Evolutionary conservation across 2,329 filamentous ascomycete species (phyloP).

Genomic region (Aspergillus calidoustus): DNA sequence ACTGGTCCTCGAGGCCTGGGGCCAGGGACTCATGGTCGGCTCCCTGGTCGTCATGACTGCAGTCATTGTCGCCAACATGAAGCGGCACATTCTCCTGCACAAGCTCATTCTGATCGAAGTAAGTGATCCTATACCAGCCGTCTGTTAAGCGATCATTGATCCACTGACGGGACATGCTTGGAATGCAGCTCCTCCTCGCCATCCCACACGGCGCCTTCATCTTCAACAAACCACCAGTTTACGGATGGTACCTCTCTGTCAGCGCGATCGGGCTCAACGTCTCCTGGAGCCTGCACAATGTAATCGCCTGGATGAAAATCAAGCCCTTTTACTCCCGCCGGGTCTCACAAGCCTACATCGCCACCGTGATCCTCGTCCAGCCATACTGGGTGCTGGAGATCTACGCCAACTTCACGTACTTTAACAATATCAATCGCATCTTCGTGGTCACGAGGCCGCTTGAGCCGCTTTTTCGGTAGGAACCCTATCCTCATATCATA

Average conservation of each 20-base stretch:
- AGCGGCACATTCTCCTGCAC: slow-evolving; percentile 52
- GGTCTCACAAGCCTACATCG: slow-evolving; percentile 61
- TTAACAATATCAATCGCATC: slow-evolving; percentile 58
- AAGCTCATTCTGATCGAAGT: slow-evolving; percentile 59
- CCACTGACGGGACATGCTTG: too few species aligned
- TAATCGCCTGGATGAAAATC: slow-evolving; percentile 70
- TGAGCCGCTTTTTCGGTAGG: slow-evolving; percentile 62
- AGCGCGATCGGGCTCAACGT: slow-evolving; percentile 65
- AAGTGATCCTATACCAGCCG: not conserved
- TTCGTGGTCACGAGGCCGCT: slow-evolving; percentile 63
- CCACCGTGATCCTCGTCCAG: slow-evolving; percentile 61
- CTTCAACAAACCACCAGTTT: slow-evolving; percentile 59
- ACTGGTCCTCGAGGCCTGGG: slow-evolving; percentile 50
- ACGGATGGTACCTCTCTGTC: slow-evolving; percentile 67
- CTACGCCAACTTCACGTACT: slow-evolving; percentile 69
- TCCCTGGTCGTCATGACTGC: slow-evolving; percentile 54
- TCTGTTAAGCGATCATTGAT: too few species aligned
- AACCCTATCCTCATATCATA: too few species aligned
- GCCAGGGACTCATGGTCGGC: slow-evolving; percentile 55
- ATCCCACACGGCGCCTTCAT: slow-evolving; percentile 63
- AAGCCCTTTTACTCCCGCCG: slow-evolving; percentile 60
- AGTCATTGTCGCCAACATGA: slow-evolving; percentile 57
- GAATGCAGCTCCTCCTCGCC: slow-evolving; percentile 55
- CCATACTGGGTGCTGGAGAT: slow-evolving; percentile 69
- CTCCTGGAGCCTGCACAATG: slow-evolving; percentile 67